Percentiles rank a stretch among this genome's conserved stretches.
Evolutionary conservation across 2,329 filamentous ascomycete genomes (phyloP).

Genomic region (Fusarium circinatum): DNA sequence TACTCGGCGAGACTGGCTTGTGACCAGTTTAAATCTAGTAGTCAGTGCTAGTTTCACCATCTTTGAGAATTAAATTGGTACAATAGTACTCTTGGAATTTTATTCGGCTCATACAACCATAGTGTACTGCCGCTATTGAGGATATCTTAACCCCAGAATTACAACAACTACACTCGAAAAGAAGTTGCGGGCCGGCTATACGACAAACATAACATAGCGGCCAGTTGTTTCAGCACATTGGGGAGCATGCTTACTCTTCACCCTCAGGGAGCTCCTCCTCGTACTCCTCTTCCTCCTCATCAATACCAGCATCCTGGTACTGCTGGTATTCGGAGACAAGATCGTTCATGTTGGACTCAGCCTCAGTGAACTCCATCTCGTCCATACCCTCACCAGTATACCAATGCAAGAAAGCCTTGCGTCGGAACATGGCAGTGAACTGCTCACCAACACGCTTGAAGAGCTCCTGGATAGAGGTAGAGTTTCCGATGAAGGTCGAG

Average conservation of each 20-base stretch:
- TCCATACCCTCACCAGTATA: conserved; percentile 99
- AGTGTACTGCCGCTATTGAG: conserved; percentile 48
- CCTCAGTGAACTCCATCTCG: conserved; percentile 99
- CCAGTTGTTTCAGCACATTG: conserved; percentile 15
- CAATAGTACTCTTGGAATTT: conserved; percentile 46
- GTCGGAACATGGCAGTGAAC: conserved; percentile 99
- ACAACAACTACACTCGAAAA: conserved; percentile 47
- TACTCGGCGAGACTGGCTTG: neutral
- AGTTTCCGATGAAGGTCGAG: conserved; percentile 98
- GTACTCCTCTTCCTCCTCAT: conserved; percentile 97
- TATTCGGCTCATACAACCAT: conserved; percentile 47
- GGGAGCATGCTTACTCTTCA: conserved; percentile 59
- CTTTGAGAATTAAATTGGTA: conserved; percentile 34
- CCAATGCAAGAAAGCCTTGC: conserved; percentile 99
- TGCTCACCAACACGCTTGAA: conserved; percentile 99
- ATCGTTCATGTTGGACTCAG: conserved; percentile 99
- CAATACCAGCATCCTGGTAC: conserved; percentile 98
- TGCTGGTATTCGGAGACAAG: conserved; percentile 99
- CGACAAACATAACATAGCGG: conserved; percentile 26
- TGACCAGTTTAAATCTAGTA: neutral
- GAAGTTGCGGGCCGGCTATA: conserved; percentile 46
- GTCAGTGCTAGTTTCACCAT: neutral
- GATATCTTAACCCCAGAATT: conserved; percentile 55
- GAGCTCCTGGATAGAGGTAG: conserved; percentile 99
- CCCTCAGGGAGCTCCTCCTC: conserved; percentile 87